Base-by-base conservation (phyloP, 257 asterid species). In the Verbascum thapsus region DNA sequence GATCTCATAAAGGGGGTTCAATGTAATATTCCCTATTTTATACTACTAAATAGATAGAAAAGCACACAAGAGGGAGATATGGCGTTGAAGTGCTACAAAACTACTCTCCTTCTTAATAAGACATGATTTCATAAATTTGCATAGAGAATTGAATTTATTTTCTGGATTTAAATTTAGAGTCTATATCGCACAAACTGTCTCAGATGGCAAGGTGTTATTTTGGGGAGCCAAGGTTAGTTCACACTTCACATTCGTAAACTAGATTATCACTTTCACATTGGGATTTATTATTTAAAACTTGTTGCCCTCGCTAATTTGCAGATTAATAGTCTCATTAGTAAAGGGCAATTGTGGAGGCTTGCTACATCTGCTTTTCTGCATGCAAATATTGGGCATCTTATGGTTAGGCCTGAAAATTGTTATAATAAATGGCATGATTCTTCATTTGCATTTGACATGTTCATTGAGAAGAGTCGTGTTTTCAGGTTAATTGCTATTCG, bases 341-440 rank as follows among this genome's bases (percentile, higher is more conserved):
- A 83, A 83, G 98, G 98, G 65, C 87, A 91, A 76, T 51, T 84
- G 61, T 88, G 98, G 95, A 88, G 98, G 84, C 91, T 91, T 34
- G 83, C 69, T 47, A 88, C 95, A 50, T 84, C 95, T 35, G 65
- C 96, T 60, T 91, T 91, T 64, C 79, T 91, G 74, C 98, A 91
- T 76, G 91, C 90, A 63, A 86, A 86, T 70, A 64, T 83, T 63
- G 88, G 80, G 52, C 98, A 91, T 80, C 85, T 88, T 64, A 79
- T 88, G 98, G 98, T 88, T 52, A 44, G 88, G 37, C 49, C 69
- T 63, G 61, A 73, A 69, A 70, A 50, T 61, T n/a, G n/a, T 34
- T 3, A 41, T n/a, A 22, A 49, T 63, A 40, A 58, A 19, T 15
- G 22, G 15, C 0, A 13, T 53, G 34, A 22, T 42, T 44, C 69